Percentiles rank a stretch among this genome's conserved stretches.
Evolutionary conservation across 2,329 filamentous ascomycete species (phyloP).

Genomic region (Raffaelea arxii): DNA sequence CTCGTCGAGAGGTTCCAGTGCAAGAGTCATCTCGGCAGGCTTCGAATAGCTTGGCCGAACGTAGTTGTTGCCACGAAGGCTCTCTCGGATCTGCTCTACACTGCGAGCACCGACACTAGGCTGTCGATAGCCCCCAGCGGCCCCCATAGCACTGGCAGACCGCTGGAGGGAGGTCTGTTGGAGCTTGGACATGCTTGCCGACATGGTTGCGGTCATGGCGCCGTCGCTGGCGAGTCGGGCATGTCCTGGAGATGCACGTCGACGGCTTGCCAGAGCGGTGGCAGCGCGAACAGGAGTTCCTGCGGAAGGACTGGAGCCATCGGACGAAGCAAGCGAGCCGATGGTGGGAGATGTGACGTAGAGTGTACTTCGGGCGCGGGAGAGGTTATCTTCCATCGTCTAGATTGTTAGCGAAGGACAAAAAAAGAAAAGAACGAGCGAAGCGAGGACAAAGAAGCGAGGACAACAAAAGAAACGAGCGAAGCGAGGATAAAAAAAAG

Average conservation of each 20-base stretch:
- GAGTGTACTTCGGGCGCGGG: conserved; percentile 60
- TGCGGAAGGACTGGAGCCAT: conserved; percentile 44
- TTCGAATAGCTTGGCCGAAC: conserved; percentile 21
- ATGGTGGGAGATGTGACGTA: conserved; percentile 56
- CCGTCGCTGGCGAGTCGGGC: conserved; percentile 50
- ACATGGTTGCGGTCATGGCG: neutral
- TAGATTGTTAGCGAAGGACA: conserved; percentile 26
- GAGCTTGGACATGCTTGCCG: conserved; percentile 16
- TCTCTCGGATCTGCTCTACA: conserved; percentile 28
- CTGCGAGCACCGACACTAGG: conserved; percentile 33
- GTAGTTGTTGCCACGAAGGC: conserved; percentile 20
- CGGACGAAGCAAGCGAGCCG: conserved; percentile 49
- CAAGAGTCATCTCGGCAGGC: conserved; percentile 30
- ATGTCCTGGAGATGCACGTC: conserved; percentile 33
- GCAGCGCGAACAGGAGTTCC: conserved; percentile 31
- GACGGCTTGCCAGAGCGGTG: conserved; percentile 21
- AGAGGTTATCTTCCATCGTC: conserved; percentile 91
- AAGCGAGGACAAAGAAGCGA: neutral
- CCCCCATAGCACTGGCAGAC: conserved; percentile 54
- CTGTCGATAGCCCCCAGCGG: conserved; percentile 48
- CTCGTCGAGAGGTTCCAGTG: conserved; percentile 46
- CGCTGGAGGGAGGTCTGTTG: conserved; percentile 36
- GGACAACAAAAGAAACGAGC: no score
- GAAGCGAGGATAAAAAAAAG: no score
- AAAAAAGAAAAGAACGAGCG: neutral